These are phyloP conservation scores for Colletotrichum shisoi DNA, from an alignment of 2,329 filamentous ascomycete genomes.

Conservation along the genomic window DNA sequence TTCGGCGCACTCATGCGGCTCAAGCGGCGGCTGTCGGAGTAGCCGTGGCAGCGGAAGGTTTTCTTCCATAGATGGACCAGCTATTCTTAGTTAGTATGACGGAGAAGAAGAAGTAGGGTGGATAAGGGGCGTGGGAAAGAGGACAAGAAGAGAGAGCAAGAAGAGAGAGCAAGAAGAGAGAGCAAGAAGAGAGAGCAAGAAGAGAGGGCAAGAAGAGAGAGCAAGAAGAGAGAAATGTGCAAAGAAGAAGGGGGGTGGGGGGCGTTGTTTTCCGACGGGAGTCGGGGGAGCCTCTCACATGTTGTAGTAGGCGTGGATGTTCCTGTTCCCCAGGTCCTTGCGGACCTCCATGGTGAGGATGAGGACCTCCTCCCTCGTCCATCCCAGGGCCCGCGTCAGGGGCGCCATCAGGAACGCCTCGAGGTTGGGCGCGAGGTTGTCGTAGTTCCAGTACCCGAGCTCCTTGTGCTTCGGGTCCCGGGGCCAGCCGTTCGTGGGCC, in stretches of 20 bases:
- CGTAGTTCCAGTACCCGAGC: not conserved
- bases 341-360: too few relatives aligned
- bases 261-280: too few relatives aligned
- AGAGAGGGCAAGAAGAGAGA: too few relatives aligned
- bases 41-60: not conserved
- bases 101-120: not conserved
- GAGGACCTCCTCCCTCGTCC: not conserved
- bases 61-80: constrained; percentile 7
- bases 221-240: too few relatives aligned
- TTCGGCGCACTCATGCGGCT: too few relatives aligned
- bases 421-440: not conserved
- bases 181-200: too few relatives aligned
- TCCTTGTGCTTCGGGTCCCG: not conserved
- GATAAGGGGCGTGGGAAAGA: too few relatives aligned
- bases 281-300: not conserved
- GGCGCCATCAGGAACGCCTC: not conserved
- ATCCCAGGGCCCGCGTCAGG: not conserved
- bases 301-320: not conserved
- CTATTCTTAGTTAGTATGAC: not conserved
- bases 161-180: too few relatives aligned
- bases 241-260: too few relatives aligned
- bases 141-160: too few relatives aligned
- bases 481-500: not conserved
- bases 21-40: too few relatives aligned
- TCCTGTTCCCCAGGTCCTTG: too few relatives aligned